These are phyloP conservation scores for Ceratobasidium sp. DNA, from an alignment of 1,284 basidiomycete genomes.

Conservation along the genomic window DNA sequence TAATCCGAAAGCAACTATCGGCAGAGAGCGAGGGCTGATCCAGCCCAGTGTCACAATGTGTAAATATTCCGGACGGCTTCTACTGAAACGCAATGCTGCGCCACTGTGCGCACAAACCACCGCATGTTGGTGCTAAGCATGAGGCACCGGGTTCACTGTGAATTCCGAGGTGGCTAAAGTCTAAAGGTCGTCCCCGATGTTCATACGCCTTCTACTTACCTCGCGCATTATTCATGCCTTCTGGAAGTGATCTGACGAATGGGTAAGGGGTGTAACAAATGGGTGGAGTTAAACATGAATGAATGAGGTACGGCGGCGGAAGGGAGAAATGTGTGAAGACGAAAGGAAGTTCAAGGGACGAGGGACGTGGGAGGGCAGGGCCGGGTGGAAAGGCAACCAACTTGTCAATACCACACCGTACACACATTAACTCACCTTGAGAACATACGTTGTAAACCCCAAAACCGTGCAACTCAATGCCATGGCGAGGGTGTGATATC, in stretches of 20 bases:
- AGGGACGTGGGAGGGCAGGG: conserved; percentile 20
- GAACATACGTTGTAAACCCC: conserved; percentile 5
- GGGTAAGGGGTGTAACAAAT: neutral
- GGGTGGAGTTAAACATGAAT: neutral
- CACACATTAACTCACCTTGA: conserved; percentile 10
- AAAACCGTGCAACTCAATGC: neutral
- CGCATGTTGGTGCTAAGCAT: no score
- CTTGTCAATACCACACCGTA: conserved; percentile 19
- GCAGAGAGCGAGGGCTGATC: neutral
- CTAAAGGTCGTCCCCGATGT: neutral
- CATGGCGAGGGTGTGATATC: neutral
- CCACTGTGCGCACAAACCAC: neutral
- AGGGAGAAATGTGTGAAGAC: conserved; percentile 3
- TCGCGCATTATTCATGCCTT: neutral
- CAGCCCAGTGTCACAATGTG: neutral
- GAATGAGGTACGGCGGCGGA: neutral
- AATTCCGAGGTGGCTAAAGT: neutral
- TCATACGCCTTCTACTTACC: conserved; percentile 6
- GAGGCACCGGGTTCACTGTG: neutral
- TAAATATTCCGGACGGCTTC: neutral
- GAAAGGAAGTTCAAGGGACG: conserved; percentile 19
- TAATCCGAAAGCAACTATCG: neutral
- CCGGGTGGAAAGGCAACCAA: conserved; percentile 21
- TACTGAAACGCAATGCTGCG: conserved; percentile 1
- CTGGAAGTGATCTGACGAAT: conserved; percentile 3